Evolutionary conservation across 805 yeast species (phyloP), one percentile per base, ranked within the genome.

Genomic region (Lipomyces mesembrius): DNA sequence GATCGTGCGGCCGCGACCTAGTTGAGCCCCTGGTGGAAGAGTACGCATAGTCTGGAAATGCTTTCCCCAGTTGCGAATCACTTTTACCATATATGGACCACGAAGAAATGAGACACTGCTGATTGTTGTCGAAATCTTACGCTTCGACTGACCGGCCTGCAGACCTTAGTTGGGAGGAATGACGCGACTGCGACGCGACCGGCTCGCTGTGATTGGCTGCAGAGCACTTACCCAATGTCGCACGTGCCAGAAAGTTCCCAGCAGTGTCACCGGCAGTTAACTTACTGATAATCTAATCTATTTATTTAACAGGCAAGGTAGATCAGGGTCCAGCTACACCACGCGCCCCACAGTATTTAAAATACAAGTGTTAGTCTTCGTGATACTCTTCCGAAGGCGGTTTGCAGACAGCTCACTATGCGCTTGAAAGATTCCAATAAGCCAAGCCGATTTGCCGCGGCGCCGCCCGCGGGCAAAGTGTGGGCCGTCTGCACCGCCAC

Each of bases 171-270:
- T 49, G 25, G 27, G 12, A n/a, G 53, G 8, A 29, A 51, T 49
- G n/a, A 58, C 63, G 63, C 63, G 58, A 52, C 57, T 35, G 52
- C 32, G 63, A 60, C 55, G 59, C 63, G 35, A 60, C 58, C 20
- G 57, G 39, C 53, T 27, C 27, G 1, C 49, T 22, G 53, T 60
- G 63, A 60, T 60, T 60, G 63, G 62, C 62, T 35, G 17, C 3
- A n/a, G n/a, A n/a, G n/a, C n/a, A n/a, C n/a, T n/a, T n/a, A n/a
- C n/a, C 32, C 32, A 29, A 29, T 29, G 32, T 29, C 32, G 1
- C 32, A 29, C 32, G 7, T 29, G 32, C 32, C 32, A 29, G 32
- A 29, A 29, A 29, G 32, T 29, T 29, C 6, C 32, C 5, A 29
- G 32, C 32, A 5, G 32, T 5, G 32, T 29, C 32, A 29, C 5